Evolutionary conservation across 176 grass and related monocot genomes (phyloP), one percentile per base, ranked within the genome.

Genomic region (Aegilops sharonensis): DNA sequence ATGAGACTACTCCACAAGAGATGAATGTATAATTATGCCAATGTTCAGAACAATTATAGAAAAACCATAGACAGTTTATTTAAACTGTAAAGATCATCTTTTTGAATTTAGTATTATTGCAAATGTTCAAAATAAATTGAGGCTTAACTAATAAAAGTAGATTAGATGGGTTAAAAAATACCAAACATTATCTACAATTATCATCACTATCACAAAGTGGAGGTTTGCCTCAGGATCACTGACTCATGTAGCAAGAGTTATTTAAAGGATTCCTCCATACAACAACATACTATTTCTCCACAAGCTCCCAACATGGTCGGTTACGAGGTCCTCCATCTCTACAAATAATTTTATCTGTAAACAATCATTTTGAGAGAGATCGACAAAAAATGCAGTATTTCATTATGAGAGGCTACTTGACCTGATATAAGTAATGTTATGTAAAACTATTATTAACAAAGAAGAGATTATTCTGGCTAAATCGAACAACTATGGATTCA

Each of bases 181-280:
- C 94, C 94, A 97, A 52, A 92, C 88, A 85, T 57, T 64, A 84
- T 97, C 89, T 77, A 92, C 92, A 39, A 72, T 97, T 85, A 79
- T 97, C 90, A 69, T 86, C 81, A 65, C 59, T 42, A 74, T 85
- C 88, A 76, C 92, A 97, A 39, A 97, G 78, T 85, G 88, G 83
- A 59, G 94, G 94, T 85, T 94, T 93, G 79, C 45, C 71, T 56
- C 78, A 75, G 88, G 77, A 59, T 75, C 77, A 78, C 88, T 39
- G 92, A 34, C 78, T 94, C 43, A 89, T 85, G 83, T 94, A 97
- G 81, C 92, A 94, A 52, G 85, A 70, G 39, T 89, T 97, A 84
- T 97, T 92, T 72, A 90, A 54, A 87, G 92, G 92, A 37, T 97
- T 97, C 85, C 72, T 93, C 94, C 94, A 97, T 83, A 97, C 87